Evolutionary conservation across 1,284 basidiomycete species (phyloP).

Genomic region (Coriolopsis trogii): DNA sequence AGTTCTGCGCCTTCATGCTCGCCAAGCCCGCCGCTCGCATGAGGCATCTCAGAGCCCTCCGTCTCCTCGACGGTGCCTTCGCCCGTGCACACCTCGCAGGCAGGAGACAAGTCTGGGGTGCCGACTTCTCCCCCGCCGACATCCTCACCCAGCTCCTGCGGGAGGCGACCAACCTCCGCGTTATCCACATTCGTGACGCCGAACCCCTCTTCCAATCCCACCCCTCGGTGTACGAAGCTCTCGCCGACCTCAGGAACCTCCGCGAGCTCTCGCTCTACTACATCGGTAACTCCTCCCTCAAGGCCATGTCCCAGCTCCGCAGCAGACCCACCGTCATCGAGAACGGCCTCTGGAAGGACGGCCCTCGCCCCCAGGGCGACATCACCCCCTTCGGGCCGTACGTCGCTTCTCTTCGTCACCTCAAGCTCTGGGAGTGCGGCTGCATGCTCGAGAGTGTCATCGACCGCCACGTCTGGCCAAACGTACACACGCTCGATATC

Average conservation of each 20-base stretch:
- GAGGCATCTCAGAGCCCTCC: conserved; percentile 22
- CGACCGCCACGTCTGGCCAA: conserved; percentile 22
- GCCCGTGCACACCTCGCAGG: conserved; percentile 14
- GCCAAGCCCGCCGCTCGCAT: conserved; percentile 15
- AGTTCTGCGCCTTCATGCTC: conserved; percentile 25
- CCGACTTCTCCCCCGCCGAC: conserved; percentile 25
- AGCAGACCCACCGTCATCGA: conserved; percentile 25
- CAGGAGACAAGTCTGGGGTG: conserved; percentile 16
- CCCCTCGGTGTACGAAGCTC: conserved; percentile 25
- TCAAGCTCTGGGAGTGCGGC: conserved; percentile 29
- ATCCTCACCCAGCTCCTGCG: conserved; percentile 24
- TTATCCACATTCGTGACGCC: conserved; percentile 26
- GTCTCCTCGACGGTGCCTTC: conserved; percentile 27
- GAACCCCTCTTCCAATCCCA: conserved; percentile 27
- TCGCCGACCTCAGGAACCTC: conserved; percentile 20
- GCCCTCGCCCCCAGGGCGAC: conserved; percentile 27
- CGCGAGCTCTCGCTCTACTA: conserved; percentile 26
- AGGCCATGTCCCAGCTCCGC: conserved; percentile 24
- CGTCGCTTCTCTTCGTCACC: conserved; percentile 19
- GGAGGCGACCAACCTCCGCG: conserved; percentile 23
- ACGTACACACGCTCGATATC: conserved; percentile 27
- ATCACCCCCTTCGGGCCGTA: conserved; percentile 24
- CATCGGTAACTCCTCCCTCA: conserved; percentile 28
- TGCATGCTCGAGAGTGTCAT: conserved; percentile 28
- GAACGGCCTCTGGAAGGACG: conserved; percentile 30